Evolutionary conservation across 2,329 filamentous ascomycete species (phyloP).

Genomic region (Talaromyces pinophilus): DNA sequence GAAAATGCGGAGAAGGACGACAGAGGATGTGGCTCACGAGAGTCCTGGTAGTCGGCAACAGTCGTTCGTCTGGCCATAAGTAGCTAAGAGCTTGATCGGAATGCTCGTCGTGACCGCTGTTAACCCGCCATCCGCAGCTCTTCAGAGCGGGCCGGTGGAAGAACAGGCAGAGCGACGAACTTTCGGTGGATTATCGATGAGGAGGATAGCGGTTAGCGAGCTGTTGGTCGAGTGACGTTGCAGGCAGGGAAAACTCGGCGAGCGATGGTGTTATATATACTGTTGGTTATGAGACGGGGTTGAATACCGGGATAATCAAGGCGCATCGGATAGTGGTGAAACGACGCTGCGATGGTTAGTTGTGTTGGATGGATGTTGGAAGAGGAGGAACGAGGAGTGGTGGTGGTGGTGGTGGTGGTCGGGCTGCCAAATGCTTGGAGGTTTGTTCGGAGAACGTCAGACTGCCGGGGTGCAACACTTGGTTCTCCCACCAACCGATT

Average conservation of each 20-base stretch:
- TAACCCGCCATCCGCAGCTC: conserved; percentile 48
- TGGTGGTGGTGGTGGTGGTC: conserved; percentile 20
- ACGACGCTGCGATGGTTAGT: conserved; percentile 13
- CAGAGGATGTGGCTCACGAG: conserved; percentile 43
- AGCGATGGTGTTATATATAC: conserved; percentile 16
- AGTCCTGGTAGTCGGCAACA: conserved; percentile 47
- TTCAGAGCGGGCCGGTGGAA: conserved; percentile 27
- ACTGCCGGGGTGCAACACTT: conserved; percentile 36
- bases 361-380: conserved; percentile 8
- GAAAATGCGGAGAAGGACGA: conserved; percentile 35
- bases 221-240: conserved; percentile 16
- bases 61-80: conserved; percentile 52
- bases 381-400: conserved; percentile 26
- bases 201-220: conserved; percentile 16
- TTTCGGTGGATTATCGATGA: conserved; percentile 7
- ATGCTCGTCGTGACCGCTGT: conserved; percentile 38
- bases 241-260: conserved; percentile 20
- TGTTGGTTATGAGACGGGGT: conserved; percentile 10
- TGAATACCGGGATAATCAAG: conserved; percentile 18
- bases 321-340: conserved; percentile 24
- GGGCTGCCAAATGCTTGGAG: conserved; percentile 24
- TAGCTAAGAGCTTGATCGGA: conserved; percentile 38
- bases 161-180: conserved; percentile 27
- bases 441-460: conserved; percentile 39
- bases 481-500: conserved; percentile 5